Conservation (phyloP, 495 filamentous ascomycete genomes). For the Trichoderma virens region DNA sequence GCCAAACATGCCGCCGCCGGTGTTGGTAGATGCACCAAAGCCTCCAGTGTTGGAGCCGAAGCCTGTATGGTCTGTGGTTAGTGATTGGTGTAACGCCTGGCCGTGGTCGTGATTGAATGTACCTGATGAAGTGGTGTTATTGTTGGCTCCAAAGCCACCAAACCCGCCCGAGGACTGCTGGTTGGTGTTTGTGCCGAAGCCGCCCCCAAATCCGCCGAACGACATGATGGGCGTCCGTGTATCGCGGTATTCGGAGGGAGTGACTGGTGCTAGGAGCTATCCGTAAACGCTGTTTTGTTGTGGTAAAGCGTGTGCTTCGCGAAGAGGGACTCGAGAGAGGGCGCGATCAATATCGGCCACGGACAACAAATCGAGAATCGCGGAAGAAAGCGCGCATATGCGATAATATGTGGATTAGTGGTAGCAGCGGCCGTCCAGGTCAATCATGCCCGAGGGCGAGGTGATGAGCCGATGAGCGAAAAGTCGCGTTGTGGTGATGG, state of each 20-base stretch:
- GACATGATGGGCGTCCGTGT: constrained; percentile 28
- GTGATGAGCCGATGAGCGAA: not conserved
- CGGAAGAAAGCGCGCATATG: constrained; percentile 5
- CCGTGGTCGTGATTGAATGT: constrained; percentile 19
- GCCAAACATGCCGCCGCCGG: constrained; percentile 45
- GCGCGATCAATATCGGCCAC: not conserved
- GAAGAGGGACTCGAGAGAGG: constrained; percentile 3
- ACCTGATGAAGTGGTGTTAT: constrained; percentile 38
- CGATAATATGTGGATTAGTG: not conserved
- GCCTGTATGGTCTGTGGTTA: constrained; percentile 21
- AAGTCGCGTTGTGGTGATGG: constrained; percentile 4
- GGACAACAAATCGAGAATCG: constrained; percentile 5
- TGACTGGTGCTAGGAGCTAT: not conserved
- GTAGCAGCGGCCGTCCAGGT: not conserved
- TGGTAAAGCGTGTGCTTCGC: not conserved
- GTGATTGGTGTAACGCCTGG: not conserved
- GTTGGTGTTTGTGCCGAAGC: constrained; percentile 53
- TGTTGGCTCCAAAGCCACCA: constrained; percentile 47
- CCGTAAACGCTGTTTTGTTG: not conserved
- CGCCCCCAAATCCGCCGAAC: constrained; percentile 42
- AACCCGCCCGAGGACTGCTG: constrained; percentile 49
- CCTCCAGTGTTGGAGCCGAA: constrained; percentile 42
- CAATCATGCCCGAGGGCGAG: not conserved
- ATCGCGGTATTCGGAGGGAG: not conserved
- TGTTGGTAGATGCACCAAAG: constrained; percentile 27